These are phyloP conservation scores for Grammothele lineata DNA, from an alignment of 768 basidiomycete genomes.

Conservation along the genomic window DNA sequence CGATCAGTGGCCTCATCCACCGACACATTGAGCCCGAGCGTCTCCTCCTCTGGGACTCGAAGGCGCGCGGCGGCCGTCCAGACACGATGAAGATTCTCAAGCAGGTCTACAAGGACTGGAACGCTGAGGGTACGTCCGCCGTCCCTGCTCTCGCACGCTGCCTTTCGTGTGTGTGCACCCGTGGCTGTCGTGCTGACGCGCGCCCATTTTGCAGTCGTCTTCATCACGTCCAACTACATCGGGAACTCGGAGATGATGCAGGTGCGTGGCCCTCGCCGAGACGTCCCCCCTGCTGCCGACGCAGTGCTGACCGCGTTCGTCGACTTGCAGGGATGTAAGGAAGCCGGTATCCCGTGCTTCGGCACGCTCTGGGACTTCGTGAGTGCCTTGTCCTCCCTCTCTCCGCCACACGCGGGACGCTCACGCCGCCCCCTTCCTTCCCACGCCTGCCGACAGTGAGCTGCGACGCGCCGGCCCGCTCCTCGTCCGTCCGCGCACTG, in stretches of 20 bases:
- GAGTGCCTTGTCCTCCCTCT: conserved; percentile 6
- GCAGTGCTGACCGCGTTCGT: conserved; percentile 1
- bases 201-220: conserved; percentile 42
- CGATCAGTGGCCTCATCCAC: conserved; percentile 69
- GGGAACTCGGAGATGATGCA: conserved; percentile 79
- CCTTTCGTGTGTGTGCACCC: background rate
- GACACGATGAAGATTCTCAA: conserved; percentile 74
- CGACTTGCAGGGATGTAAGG: conserved; percentile 16
- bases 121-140: conserved; percentile 54
- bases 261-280: conserved; percentile 44
- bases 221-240: conserved; percentile 80
- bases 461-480: too few relatives aligned
- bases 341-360: conserved; percentile 21
- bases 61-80: conserved; percentile 66
- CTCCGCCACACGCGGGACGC: background rate
- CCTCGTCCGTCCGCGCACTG: background rate
- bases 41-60: conserved; percentile 74
- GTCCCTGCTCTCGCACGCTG: background rate
- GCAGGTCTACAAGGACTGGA: conserved; percentile 64
- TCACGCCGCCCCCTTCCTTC: too few relatives aligned
- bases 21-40: conserved; percentile 71
- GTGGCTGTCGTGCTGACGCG: conserved; percentile 3
- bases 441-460: too few relatives aligned
- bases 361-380: conserved; percentile 31
- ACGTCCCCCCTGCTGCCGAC: background rate